These are phyloP conservation scores for Globisporangium parvum DNA, from an alignment of 352 stramenopile species.

Conservation along the genomic window DNA sequence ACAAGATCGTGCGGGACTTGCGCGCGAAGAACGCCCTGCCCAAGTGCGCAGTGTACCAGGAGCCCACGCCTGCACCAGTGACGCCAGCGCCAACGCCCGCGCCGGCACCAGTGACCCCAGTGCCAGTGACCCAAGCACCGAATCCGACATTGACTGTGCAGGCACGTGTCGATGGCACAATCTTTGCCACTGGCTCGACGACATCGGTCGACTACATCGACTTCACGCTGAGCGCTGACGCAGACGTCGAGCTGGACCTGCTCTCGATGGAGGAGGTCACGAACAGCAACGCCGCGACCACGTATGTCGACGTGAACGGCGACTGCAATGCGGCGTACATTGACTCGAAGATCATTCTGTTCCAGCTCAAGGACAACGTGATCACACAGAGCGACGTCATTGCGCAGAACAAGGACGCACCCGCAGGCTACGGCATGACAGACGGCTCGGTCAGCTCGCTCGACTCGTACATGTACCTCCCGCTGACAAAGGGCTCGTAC, in stretches of 20 bases:
- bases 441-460: slow-evolving; percentile 49
- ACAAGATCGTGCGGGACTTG: slow-evolving; percentile 57
- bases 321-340: slow-evolving; percentile 70
- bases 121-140: slow-evolving; percentile 3
- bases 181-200: slow-evolving; percentile 43
- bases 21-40: slow-evolving; percentile 33
- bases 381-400: slow-evolving; percentile 20
- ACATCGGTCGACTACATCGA: slow-evolving; percentile 67
- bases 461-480: slow-evolving; percentile 50
- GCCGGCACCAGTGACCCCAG: slow-evolving; percentile 1
- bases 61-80: slow-evolving; percentile 3
- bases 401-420: slow-evolving; percentile 41
- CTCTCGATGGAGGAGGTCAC: slow-evolving; percentile 51
- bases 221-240: slow-evolving; percentile 31
- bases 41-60: slow-evolving; percentile 26
- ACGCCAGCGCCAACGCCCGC: slow-evolving; percentile 6
- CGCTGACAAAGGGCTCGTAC: slow-evolving; percentile 37
- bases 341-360: slow-evolving; percentile 57
- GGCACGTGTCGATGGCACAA: slow-evolving; percentile 48
- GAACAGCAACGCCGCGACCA: slow-evolving; percentile 5
- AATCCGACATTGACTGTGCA: slow-evolving; percentile 14
- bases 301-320: slow-evolving; percentile 51
- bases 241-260: slow-evolving; percentile 52
- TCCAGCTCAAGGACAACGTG: slow-evolving; percentile 20
- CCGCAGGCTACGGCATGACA: slow-evolving; percentile 26